Evolutionary conservation across 192 early-diverging fungal genomes (phyloP).

Genomic region (Phlyctochytrium planicorne): DNA sequence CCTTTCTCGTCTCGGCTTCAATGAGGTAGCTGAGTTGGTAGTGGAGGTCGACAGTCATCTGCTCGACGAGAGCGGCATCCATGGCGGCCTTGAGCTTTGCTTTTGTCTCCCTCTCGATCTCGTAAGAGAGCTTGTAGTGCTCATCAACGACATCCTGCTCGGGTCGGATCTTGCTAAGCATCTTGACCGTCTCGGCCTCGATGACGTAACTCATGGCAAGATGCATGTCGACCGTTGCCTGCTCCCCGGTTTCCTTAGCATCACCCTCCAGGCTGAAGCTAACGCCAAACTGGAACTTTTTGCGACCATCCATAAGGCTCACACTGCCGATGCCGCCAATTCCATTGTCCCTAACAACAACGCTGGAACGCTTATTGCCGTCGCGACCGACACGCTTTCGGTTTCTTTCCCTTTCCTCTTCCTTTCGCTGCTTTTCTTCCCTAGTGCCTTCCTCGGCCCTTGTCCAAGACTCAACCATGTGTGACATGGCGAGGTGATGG

Average conservation of each 20-base stretch:
- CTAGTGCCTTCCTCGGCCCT: not conserved
- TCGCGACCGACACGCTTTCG: not conserved
- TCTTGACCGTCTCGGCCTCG: slow-evolving; percentile 2
- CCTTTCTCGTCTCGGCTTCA: not conserved
- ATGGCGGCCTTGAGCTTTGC: not conserved
- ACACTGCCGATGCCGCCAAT: not conserved
- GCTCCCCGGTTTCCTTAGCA: not conserved
- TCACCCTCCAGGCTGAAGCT: not conserved
- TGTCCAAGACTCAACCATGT: not conserved
- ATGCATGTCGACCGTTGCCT: slow-evolving; percentile 2
- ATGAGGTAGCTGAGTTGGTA: not conserved
- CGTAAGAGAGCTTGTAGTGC: not conserved
- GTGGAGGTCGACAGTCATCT: not conserved
- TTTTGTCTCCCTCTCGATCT: slow-evolving; percentile 3
- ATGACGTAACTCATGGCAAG: slow-evolving; percentile 2
- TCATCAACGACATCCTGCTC: slow-evolving; percentile 4
- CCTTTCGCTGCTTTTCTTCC: not conserved
- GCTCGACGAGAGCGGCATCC: not conserved
- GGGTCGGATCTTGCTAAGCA: not conserved
- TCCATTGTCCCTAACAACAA: no score
- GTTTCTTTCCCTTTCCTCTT: not conserved
- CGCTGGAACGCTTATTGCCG: not conserved
- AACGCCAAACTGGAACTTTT: not conserved
- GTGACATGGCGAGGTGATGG: slow-evolving; percentile 1
- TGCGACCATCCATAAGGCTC: not conserved